phyloP scores from a whole-genome alignment of 805 yeast genomes.

The Saturnispora saitoi region DNA sequence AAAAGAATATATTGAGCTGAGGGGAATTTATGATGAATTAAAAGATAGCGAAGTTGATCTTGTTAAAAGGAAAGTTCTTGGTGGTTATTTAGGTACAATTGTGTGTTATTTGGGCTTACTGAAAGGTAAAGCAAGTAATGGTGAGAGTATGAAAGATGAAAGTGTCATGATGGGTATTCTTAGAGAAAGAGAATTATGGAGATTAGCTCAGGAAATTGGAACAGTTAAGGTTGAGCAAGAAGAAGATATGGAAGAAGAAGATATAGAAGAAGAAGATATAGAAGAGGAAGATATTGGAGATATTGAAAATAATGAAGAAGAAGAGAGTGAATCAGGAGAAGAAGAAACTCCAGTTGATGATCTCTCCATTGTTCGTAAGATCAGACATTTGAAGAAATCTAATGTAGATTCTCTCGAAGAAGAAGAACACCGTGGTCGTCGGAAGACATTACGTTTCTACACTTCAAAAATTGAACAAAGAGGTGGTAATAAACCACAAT shows the following conservation, averaged over 20 bases:
- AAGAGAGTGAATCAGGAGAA: conserved; percentile 2
- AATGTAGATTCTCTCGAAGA: conserved; percentile 67
- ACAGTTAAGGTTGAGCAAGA: conserved; percentile 11
- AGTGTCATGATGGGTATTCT: conserved; percentile 84
- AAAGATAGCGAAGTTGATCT: conserved; percentile 17
- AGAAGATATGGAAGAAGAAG: conserved; percentile 22
- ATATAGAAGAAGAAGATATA: conserved; percentile 22
- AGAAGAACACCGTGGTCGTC: conserved; percentile 76
- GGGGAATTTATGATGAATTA: conserved; percentile 35
- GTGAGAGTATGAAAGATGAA: conserved; percentile 72
- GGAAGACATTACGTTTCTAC: conserved; percentile 82
- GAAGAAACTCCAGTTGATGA: conserved; percentile 35
- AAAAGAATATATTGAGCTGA: conserved; percentile 44
- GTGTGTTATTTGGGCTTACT: conserved; percentile 73
- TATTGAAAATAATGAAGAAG: conserved; percentile 17
- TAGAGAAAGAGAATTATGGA: conserved; percentile 80
- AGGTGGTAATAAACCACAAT: conserved; percentile 50
- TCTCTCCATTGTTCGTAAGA: conserved; percentile 30
- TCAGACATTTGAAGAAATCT: conserved; percentile 31
- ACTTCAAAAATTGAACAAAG: conserved; percentile 93
- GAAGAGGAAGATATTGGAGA: conserved; percentile 17
- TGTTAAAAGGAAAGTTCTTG: conserved; percentile 58
- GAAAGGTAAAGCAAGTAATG: conserved; percentile 43
- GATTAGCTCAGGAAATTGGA: conserved; percentile 54
- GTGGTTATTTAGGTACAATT: conserved; percentile 72